Conservation (phyloP, 129 eudicot genomes). For the Sambucus nigra region DNA sequence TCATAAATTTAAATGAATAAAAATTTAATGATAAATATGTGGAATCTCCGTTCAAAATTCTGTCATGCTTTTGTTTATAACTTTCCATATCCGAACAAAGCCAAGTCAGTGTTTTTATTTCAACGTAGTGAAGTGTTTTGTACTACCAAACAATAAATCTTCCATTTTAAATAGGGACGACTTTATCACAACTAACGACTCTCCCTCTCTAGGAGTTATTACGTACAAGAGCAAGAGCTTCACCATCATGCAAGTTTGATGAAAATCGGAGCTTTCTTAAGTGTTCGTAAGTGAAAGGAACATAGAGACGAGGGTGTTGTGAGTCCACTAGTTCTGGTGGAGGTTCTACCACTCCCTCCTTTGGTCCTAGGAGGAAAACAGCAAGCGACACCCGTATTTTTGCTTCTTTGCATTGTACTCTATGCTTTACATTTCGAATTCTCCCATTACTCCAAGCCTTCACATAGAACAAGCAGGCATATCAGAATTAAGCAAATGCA, state of each 20-base stretch:
- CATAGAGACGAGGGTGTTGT: conserved; percentile 47
- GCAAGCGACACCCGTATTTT: conserved; percentile 59
- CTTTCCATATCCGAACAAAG: too few species aligned
- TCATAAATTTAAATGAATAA: too few species aligned
- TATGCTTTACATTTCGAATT: conserved; percentile 53
- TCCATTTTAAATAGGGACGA: too few species aligned
- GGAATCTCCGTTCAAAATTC: too few species aligned
- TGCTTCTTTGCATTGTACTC: conserved; percentile 64
- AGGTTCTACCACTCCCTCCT: conserved; percentile 33
- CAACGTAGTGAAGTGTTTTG: too few species aligned
- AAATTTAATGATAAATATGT: too few species aligned
- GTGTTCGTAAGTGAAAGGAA: conserved; percentile 43
- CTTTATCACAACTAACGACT: too few species aligned
- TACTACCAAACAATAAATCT: too few species aligned
- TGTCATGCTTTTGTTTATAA: too few species aligned
- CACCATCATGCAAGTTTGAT: conserved; percentile 45
- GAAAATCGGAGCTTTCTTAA: conserved; percentile 38
- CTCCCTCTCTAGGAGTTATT: too few species aligned
- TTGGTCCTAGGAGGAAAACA: conserved; percentile 64
- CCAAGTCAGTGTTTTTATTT: too few species aligned
- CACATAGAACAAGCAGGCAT: neutral
- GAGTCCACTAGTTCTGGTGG: conserved; percentile 44
- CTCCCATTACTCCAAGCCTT: conserved; percentile 90
- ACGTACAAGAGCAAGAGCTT: conserved; percentile 45
- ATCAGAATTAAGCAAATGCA: neutral